phyloP scores from a whole-genome alignment of 2,329 filamentous ascomycete species.

The Alternaria conjuncta region DNA sequence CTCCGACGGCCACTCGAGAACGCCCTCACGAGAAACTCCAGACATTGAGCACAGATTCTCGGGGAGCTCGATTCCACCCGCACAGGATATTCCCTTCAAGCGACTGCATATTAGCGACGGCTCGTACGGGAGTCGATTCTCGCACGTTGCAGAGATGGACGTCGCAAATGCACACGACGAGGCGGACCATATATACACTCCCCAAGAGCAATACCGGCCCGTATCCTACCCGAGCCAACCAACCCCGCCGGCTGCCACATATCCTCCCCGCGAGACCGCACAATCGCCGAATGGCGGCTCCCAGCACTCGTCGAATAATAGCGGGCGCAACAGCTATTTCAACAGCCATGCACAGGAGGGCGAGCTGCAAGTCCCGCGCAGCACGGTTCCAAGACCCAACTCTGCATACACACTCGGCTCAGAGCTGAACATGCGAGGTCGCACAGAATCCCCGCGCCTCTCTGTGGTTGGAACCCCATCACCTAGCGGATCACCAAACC shows the following conservation, averaged over 20 bases:
- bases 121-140: constrained; percentile 40
- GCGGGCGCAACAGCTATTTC: constrained; percentile 32
- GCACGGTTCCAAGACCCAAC: constrained; percentile 69
- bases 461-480: constrained; percentile 54
- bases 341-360: constrained; percentile 42
- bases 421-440: constrained; percentile 69
- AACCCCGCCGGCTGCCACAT: constrained; percentile 31
- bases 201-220: constrained; percentile 28
- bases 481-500: constrained; percentile 49
- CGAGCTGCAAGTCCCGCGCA: constrained; percentile 55
- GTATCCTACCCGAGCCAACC: constrained; percentile 27
- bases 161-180: constrained; percentile 36
- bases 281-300: constrained; percentile 38
- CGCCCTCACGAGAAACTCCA: constrained; percentile 43
- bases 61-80: constrained; percentile 32
- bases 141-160: constrained; percentile 41
- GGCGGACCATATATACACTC: constrained; percentile 26
- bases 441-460: constrained; percentile 61
- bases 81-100: constrained; percentile 43
- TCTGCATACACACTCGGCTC: constrained; percentile 79
- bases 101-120: constrained; percentile 44
- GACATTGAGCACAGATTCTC: constrained; percentile 35
- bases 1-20: constrained; percentile 44
- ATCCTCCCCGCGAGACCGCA: constrained; percentile 33
- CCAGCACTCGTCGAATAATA: constrained; percentile 39